Percentiles rank a stretch among this genome's conserved stretches.
phyloP scores from a whole-genome alignment of 208 protist species.

The Wallacemonas rigidus region DNA sequence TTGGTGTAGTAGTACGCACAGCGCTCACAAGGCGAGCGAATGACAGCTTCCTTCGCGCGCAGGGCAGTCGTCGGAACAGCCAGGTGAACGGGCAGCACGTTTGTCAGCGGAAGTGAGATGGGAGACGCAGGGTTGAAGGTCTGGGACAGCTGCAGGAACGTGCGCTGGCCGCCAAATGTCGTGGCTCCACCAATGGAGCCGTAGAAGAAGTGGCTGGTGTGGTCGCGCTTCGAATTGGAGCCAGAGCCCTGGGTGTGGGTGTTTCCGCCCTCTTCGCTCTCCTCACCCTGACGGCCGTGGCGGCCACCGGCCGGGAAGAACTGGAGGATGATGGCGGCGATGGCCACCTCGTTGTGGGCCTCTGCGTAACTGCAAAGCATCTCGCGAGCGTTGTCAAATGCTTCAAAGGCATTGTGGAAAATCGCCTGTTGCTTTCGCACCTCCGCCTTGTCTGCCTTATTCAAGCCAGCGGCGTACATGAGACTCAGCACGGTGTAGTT shows the following conservation, averaged over 20 bases:
- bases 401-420: constrained; percentile 17
- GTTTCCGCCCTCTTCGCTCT: constrained; percentile 10
- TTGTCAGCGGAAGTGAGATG: constrained; percentile 18
- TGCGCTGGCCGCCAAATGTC: constrained; percentile 17
- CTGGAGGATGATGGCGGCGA: constrained; percentile 8
- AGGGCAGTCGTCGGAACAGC: neutral
- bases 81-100: constrained; percentile 16
- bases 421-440: constrained; percentile 8
- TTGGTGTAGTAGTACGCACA: constrained; percentile 19
- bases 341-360: neutral
- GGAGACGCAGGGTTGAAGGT: constrained; percentile 20
- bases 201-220: constrained; percentile 19
- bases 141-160: constrained; percentile 22
- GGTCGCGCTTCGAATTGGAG: constrained; percentile 18
- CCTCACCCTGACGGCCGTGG: neutral
- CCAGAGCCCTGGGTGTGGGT: constrained; percentile 15
- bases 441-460: constrained; percentile 18
- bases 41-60: constrained; percentile 11
- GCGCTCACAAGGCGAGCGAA: constrained; percentile 16
- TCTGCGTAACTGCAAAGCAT: constrained; percentile 13
- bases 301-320: constrained; percentile 12
- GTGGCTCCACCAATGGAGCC: constrained; percentile 14
- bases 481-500: constrained; percentile 23
- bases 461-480: constrained; percentile 14
- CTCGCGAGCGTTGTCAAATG: constrained; percentile 13